Conservation (phyloP, 805 yeast species). For the Schizosaccharomyces octosporus region DNA sequence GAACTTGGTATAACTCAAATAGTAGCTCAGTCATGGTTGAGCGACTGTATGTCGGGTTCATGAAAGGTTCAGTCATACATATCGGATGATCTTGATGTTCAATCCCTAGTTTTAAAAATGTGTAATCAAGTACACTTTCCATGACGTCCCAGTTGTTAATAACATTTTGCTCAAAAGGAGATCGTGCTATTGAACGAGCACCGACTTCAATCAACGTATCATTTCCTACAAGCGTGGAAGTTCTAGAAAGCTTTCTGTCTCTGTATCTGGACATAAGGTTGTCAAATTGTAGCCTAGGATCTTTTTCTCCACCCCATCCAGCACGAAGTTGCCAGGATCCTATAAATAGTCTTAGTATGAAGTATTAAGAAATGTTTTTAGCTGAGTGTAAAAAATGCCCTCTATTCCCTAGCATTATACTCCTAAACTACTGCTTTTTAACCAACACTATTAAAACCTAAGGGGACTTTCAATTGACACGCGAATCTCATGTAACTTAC, state of each 20-base stretch:
- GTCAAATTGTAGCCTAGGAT: constrained; percentile 40
- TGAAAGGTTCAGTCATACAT: constrained; percentile 41
- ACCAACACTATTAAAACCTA: not conserved
- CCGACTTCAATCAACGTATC: constrained; percentile 53
- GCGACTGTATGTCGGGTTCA: not conserved
- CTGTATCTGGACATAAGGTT: constrained; percentile 46
- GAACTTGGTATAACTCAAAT: constrained; percentile 60
- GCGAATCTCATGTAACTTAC: constrained; percentile 18
- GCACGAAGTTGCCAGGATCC: constrained; percentile 14
- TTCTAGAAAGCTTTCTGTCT: constrained; percentile 38
- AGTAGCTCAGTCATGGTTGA: constrained; percentile 43
- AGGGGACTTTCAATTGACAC: not conserved
- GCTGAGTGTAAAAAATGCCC: not conserved
- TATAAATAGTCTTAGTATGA: constrained; percentile 16
- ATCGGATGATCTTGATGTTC: constrained; percentile 50
- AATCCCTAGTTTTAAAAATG: constrained; percentile 47
- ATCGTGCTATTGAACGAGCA: constrained; percentile 38
- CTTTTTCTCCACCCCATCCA: constrained; percentile 13
- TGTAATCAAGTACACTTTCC: constrained; percentile 62
- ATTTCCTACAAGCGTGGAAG: constrained; percentile 53
- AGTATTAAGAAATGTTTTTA: not conserved
- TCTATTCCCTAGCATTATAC: not conserved
- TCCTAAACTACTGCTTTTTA: not conserved
- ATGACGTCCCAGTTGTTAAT: constrained; percentile 81
- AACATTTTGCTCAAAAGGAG: constrained; percentile 71